phyloP scores from a whole-genome alignment of 768 basidiomycete genomes.

The Gautieria morchelliformis region DNA sequence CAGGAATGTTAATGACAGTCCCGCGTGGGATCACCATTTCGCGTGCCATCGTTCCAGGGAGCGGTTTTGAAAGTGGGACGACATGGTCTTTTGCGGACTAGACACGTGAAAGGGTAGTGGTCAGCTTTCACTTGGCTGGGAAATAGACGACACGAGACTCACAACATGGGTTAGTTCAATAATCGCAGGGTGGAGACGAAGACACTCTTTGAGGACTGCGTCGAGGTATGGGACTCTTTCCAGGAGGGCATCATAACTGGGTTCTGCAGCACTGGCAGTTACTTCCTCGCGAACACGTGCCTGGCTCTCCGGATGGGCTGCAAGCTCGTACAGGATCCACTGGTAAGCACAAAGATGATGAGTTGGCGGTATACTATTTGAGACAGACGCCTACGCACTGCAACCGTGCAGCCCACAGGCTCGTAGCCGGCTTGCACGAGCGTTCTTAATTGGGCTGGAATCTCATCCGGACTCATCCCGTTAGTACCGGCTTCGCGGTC shows the following conservation, averaged over 20 bases:
- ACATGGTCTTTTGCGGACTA: conserved; percentile 35
- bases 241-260: conserved; percentile 43
- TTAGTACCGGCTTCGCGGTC: conserved; percentile 1
- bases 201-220: conserved; percentile 50
- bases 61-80: conserved; percentile 45
- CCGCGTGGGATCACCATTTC: conserved; percentile 46
- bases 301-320: conserved; percentile 42
- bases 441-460: too few relatives aligned
- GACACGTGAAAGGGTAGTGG: conserved; percentile 7
- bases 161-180: conserved; percentile 58
- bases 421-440: too few relatives aligned
- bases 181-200: conserved; percentile 53
- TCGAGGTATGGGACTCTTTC: conserved; percentile 45
- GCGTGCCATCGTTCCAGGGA: conserved; percentile 33
- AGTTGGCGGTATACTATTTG: background rate
- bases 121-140: background rate
- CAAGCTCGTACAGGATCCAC: conserved; percentile 62
- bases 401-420: too few relatives aligned
- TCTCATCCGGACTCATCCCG: conserved; percentile 8
- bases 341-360: conserved; percentile 15
- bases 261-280: conserved; percentile 29
- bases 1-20: conserved; percentile 43
- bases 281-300: conserved; percentile 47
- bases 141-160: background rate
- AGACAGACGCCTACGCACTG: too few relatives aligned